Evolutionary conservation across 169 alveolate species (phyloP).

Genomic region (Ichthyophthirius multifiliis): DNA sequence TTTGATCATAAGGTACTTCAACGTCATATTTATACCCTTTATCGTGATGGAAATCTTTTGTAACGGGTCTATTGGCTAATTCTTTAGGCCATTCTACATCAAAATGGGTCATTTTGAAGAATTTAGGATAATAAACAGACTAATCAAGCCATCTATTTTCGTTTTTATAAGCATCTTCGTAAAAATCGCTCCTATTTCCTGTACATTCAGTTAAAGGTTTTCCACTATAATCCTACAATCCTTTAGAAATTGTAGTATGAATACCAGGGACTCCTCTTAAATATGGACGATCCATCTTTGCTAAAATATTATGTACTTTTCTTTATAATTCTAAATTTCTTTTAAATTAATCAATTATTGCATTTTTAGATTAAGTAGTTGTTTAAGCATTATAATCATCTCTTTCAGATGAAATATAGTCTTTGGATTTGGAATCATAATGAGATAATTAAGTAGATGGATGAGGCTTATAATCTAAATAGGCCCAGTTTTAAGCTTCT

Average conservation of each 20-base stretch:
- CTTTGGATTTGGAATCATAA: constrained; percentile 8
- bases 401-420: constrained; percentile 5
- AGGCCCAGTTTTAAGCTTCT: background rate
- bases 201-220: background rate
- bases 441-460: background rate
- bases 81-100: constrained; percentile 16
- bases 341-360: background rate
- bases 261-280: constrained; percentile 38
- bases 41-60: constrained; percentile 53
- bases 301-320: constrained; percentile 9
- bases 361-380: background rate
- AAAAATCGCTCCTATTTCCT: background rate
- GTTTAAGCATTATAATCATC: background rate
- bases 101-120: constrained; percentile 31
- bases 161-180: constrained; percentile 24
- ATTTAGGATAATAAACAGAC: constrained; percentile 46
- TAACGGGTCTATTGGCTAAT: constrained; percentile 9
- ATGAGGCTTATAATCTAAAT: constrained; percentile 10
- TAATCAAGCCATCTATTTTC: constrained; percentile 50
- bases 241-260: constrained; percentile 27
- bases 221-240: constrained; percentile 7
- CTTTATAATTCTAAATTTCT: background rate
- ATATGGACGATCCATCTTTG: constrained; percentile 38
- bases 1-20: constrained; percentile 69
- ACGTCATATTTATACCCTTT: constrained; percentile 65